These are phyloP conservation scores for Mycena metata DNA, from an alignment of 768 basidiomycete genomes.

Conservation along the genomic window DNA sequence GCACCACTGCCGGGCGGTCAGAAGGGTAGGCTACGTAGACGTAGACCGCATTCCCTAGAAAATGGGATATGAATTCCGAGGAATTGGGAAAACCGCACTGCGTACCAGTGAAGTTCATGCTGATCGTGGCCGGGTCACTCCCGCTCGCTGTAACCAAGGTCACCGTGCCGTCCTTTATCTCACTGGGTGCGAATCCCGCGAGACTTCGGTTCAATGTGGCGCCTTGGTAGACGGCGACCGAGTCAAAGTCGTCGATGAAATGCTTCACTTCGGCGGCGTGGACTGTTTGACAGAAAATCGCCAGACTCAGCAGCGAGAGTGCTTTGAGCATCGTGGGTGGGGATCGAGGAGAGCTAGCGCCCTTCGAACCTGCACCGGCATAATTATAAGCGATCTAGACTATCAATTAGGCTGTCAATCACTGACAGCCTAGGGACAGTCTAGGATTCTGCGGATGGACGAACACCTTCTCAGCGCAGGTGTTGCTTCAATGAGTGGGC, in stretches of 20 bases:
- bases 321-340: too few relatives aligned
- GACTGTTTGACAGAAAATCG: too few relatives aligned
- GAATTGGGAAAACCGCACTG: not conserved
- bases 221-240: constrained; percentile 6
- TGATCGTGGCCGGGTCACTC: constrained; percentile 4
- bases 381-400: too few relatives aligned
- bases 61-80: not conserved
- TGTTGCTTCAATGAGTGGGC: too few relatives aligned
- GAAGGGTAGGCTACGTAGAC: constrained; percentile 14
- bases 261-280: constrained; percentile 6
- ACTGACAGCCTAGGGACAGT: too few relatives aligned
- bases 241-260: constrained; percentile 3
- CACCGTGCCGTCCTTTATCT: constrained; percentile 16
- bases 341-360: too few relatives aligned
- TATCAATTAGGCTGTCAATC: too few relatives aligned
- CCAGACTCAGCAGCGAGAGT: too few relatives aligned
- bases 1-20: not conserved
- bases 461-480: too few relatives aligned
- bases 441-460: too few relatives aligned
- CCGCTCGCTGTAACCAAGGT: not conserved
- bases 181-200: constrained; percentile 10
- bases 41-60: not conserved
- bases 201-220: constrained; percentile 1
- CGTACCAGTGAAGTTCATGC: constrained; percentile 17
- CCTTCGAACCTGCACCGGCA: too few relatives aligned